These are phyloP conservation scores for Acidiella bohemica DNA, from an alignment of 495 filamentous ascomycete genomes.

Conservation along the genomic window DNA sequence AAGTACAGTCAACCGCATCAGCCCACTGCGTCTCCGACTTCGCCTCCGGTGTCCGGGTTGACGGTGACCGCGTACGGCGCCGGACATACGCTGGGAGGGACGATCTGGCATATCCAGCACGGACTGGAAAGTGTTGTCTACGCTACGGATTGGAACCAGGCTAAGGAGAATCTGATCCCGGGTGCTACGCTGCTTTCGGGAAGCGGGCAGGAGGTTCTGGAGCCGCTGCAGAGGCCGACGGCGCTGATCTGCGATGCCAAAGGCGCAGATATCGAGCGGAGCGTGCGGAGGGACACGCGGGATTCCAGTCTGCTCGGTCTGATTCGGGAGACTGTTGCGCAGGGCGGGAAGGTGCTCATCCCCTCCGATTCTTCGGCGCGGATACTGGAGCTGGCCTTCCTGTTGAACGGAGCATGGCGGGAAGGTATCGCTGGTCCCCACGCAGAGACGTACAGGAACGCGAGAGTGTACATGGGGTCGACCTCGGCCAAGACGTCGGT, in stretches of 20 bases:
- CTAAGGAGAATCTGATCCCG: constrained; percentile 78
- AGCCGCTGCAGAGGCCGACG: constrained; percentile 82
- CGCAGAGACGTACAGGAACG: constrained; percentile 43
- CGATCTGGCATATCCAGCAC: constrained; percentile 98
- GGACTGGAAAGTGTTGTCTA: constrained; percentile 95
- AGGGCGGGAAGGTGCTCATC: constrained; percentile 87
- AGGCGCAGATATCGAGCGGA: constrained; percentile 56
- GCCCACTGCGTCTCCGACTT: constrained; percentile 71
- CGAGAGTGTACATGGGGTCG: constrained; percentile 71
- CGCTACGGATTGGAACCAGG: constrained; percentile 95
- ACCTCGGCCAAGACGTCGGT: constrained; percentile 69
- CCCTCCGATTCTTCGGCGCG: constrained; percentile 89
- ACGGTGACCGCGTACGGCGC: constrained; percentile 95
- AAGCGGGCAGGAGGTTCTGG: constrained; percentile 81
- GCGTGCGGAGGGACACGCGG: constrained; percentile 60
- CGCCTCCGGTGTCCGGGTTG: constrained; percentile 77
- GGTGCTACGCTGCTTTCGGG: constrained; percentile 87
- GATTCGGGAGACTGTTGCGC: constrained; percentile 59
- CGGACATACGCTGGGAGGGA: constrained; percentile 88
- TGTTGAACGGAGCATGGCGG: constrained; percentile 85
- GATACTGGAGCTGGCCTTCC: constrained; percentile 82
- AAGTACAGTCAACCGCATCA: constrained; percentile 96
- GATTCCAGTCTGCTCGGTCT: constrained; percentile 76
- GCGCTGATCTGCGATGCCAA: constrained; percentile 81
- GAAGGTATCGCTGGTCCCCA: constrained; percentile 45